Conservation (phyloP, 1,284 basidiomycete species). For the Trametes sp. region DNA sequence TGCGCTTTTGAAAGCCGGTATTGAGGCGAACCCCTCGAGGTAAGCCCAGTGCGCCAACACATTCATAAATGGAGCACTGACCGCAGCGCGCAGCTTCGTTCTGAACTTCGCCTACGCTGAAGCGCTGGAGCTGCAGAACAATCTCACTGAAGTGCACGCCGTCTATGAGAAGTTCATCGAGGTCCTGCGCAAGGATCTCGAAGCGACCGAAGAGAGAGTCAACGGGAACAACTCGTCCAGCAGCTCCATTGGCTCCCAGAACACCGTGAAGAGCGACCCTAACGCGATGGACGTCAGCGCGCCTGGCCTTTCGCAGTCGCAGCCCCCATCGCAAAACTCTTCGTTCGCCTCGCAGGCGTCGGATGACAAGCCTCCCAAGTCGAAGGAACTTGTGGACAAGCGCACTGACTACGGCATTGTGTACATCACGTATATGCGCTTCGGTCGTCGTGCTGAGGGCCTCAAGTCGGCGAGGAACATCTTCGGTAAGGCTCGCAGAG, state of each 20-base stretch:
- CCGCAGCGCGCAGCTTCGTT: conserved; percentile 69
- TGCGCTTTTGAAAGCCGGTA: conserved; percentile 83
- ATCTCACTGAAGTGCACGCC: conserved; percentile 71
- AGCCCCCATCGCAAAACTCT: conserved; percentile 38
- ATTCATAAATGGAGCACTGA: conserved; percentile 7
- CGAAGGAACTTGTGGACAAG: conserved; percentile 65
- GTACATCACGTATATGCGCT: conserved; percentile 93
- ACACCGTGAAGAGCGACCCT: conserved; percentile 7
- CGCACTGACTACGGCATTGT: conserved; percentile 73
- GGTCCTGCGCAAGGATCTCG: conserved; percentile 76
- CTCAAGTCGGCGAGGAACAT: conserved; percentile 80
- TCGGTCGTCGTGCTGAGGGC: conserved; percentile 86
- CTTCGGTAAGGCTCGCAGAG: conserved; percentile 88
- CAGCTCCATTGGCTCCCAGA: conserved; percentile 36
- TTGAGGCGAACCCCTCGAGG: conserved; percentile 90
- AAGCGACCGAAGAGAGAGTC: conserved; percentile 63
- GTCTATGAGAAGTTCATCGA: conserved; percentile 78
- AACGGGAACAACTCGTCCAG: conserved; percentile 54
- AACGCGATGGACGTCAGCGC: conserved; percentile 25
- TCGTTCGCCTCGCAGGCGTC: conserved; percentile 51
- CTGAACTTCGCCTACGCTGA: conserved; percentile 93
- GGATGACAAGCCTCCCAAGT: conserved; percentile 56
- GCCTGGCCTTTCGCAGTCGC: conserved; percentile 8
- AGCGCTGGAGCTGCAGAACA: conserved; percentile 72
- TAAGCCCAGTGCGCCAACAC: conserved; percentile 40